Evolutionary conservation across 2,329 filamentous ascomycete genomes (phyloP), one percentile per base, ranked within the genome.

Genomic region (Cordyceps tenuipes): DNA sequence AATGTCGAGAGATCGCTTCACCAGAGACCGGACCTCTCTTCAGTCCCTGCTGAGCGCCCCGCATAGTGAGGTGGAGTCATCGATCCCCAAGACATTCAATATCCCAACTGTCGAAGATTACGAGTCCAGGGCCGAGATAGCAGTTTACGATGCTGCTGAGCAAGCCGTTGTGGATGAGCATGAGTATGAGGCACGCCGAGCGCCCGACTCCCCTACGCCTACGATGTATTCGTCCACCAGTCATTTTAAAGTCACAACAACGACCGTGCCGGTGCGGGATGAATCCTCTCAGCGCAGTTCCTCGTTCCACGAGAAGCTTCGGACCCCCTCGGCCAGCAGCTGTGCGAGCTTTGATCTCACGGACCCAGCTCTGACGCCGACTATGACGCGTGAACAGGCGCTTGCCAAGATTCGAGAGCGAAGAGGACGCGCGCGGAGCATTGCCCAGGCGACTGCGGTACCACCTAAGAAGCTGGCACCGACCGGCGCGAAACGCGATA

Each of bases 401-500:
- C 79, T 93, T 17, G 87, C 87, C 59, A 84, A 87, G 69, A 92
- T 93, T 65, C 81, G 85, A 57, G 86, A 90, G 73, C 79, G 89
- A 31, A 77, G 89, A 57, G 88, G 87, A 7, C 77, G 89, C 50
- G 87, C 89, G 60, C 80, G 84, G 65, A 90, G 86, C 70, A 82
- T 87, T 61, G 84, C 83, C 2, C 80, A 83, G 6, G 75, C 80
- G 62, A 88, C 86, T 46, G 84, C 84, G 10, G 54, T 57, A 21
- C 67, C 70, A 8, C 76, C 78, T 63, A 84, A 81, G 72, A 79
- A 81, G 70, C 69, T 83, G 44, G 75, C 79, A 62, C 82, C 78
- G 29, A 73, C 65, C 46, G 66, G 76, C 60, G 49, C 48, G 17
- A 72, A 77, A 63, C 76, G 79, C 64, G 74, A 81, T 47, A 73